Conservation (phyloP, 1,284 basidiomycete genomes). For the Boletus semigastroideus region DNA sequence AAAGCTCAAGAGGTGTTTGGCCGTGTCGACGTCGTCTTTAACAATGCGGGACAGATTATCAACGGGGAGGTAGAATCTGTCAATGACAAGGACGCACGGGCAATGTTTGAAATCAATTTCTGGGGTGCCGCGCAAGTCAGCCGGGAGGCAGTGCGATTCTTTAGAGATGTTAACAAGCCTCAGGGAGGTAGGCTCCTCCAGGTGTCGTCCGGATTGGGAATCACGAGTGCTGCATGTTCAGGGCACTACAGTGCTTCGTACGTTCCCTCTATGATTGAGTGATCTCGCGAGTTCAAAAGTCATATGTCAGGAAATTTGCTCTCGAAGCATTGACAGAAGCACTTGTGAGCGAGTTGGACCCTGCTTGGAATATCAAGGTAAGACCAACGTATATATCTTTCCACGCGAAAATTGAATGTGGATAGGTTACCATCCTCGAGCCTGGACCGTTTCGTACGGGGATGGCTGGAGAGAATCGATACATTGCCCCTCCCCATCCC, state of each 20-base stretch:
- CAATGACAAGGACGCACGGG: constrained; percentile 25
- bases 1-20: constrained; percentile 37
- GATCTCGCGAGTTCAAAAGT: background rate
- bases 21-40: constrained; percentile 43
- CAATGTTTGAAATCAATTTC: constrained; percentile 37
- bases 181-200: constrained; percentile 36
- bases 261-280: background rate
- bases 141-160: constrained; percentile 34
- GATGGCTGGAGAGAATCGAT: background rate
- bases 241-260: constrained; percentile 29
- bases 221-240: constrained; percentile 5
- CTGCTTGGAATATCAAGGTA: constrained; percentile 34
- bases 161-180: constrained; percentile 38
- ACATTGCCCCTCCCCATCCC: constrained; percentile 8
- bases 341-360: constrained; percentile 27
- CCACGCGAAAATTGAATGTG: background rate
- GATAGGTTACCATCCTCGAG: constrained; percentile 27
- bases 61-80: constrained; percentile 24
- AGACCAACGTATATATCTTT: background rate
- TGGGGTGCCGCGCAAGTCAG: constrained; percentile 36
- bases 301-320: constrained; percentile 27
- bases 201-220: constrained; percentile 28
- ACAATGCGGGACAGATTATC: constrained; percentile 25
- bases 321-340: constrained; percentile 27
- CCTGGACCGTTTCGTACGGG: constrained; percentile 25